These are phyloP conservation scores for Pyrenula massariospora DNA, from an alignment of 495 filamentous ascomycete species.

Conservation along the genomic window DNA sequence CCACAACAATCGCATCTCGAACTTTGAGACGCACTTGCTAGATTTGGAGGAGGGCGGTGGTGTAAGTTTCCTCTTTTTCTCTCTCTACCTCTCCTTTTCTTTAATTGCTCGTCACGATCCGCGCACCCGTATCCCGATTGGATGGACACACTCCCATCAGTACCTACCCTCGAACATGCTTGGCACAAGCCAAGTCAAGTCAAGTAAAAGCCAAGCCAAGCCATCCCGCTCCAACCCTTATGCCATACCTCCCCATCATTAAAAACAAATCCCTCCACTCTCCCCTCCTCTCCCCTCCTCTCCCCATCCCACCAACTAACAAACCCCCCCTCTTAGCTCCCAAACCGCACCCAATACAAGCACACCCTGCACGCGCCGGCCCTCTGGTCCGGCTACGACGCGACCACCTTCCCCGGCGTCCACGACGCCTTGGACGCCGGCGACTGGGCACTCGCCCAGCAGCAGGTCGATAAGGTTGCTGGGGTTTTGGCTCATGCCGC, in stretches of 20 bases:
- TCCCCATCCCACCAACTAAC: conserved; percentile 1
- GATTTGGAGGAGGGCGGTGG: conserved; percentile 61
- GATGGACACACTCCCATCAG: no score
- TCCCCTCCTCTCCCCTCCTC: no score
- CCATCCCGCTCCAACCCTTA: background rate
- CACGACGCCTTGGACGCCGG: conserved; percentile 64
- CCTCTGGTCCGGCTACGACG: conserved; percentile 64
- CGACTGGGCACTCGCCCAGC: conserved; percentile 59
- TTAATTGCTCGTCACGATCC: background rate
- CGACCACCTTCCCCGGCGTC: conserved; percentile 72
- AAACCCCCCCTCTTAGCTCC: conserved; percentile 41
- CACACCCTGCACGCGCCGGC: conserved; percentile 83
- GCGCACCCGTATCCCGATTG: background rate
- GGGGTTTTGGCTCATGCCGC: conserved; percentile 54
- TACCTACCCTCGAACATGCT: no score
- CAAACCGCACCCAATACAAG: conserved; percentile 86
- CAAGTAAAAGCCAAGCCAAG: no score
- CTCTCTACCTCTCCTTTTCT: background rate
- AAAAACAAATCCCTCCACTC: no score
- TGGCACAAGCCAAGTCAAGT: no score
- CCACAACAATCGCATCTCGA: conserved; percentile 61
- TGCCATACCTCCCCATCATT: background rate
- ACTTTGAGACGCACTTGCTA: conserved; percentile 73
- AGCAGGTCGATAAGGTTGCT: conserved; percentile 62
- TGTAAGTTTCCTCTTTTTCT: conserved; percentile 38